Evolutionary conservation across 2,329 filamentous ascomycete species (phyloP).

Genomic region (Chaetothyriales sp.): DNA sequence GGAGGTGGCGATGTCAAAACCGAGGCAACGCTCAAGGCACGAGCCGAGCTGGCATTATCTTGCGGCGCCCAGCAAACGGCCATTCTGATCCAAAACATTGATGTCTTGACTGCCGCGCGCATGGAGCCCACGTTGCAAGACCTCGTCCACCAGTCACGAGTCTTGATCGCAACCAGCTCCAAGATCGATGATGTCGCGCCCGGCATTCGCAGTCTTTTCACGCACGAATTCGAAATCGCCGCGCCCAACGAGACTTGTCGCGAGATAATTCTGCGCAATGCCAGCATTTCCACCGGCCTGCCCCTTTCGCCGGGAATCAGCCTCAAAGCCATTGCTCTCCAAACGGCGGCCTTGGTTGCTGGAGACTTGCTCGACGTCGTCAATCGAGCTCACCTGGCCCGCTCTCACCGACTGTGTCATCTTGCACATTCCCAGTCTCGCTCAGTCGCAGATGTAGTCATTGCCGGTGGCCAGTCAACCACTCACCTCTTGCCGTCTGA

Average conservation of each 20-base stretch:
- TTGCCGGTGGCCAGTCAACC: conserved; percentile 70
- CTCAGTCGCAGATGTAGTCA: conserved; percentile 53
- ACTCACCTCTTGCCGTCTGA: conserved; percentile 68
- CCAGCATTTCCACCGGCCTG: conserved; percentile 62
- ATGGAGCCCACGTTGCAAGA: conserved; percentile 78
- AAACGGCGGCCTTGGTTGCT: conserved; percentile 88
- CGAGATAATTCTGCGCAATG: conserved; percentile 69
- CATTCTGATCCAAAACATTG: conserved; percentile 76
- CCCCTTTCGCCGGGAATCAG: conserved; percentile 74
- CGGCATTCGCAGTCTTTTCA: conserved; percentile 78
- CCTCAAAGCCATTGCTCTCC: conserved; percentile 70
- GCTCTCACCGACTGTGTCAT: conserved; percentile 58
- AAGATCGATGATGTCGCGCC: conserved; percentile 92
- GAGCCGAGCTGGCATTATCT: conserved; percentile 75
- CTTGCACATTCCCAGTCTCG: conserved; percentile 38
- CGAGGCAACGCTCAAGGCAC: conserved; percentile 73
- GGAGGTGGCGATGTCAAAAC: conserved; percentile 88
- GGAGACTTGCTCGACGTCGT: conserved; percentile 91
- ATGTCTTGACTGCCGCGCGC: conserved; percentile 78
- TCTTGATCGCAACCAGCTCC: conserved; percentile 85
- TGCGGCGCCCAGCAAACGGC: conserved; percentile 76
- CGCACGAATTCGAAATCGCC: conserved; percentile 84
- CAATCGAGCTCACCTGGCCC: conserved; percentile 70
- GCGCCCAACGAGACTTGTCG: conserved; percentile 87
- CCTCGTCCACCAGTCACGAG: conserved; percentile 62